phyloP scores from a whole-genome alignment of 805 yeast genomes.

The Lachancea sp. region DNA sequence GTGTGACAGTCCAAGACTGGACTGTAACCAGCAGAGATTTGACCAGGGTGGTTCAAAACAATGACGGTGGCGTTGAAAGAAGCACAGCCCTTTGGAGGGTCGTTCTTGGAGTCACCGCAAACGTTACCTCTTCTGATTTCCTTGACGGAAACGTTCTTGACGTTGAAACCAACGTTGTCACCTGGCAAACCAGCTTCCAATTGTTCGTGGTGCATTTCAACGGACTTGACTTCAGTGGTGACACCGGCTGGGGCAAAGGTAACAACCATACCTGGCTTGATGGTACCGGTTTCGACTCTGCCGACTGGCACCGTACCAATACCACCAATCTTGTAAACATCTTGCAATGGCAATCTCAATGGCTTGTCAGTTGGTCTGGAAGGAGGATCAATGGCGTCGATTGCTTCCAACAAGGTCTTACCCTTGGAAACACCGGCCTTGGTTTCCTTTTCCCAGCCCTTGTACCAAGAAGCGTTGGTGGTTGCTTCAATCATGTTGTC shows the following conservation, averaged over 20 bases:
- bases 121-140: conserved; percentile 92
- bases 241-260: conserved; percentile 88
- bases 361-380: conserved; percentile 79
- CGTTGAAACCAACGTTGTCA: conserved; percentile 88
- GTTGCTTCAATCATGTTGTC: conserved; percentile 87
- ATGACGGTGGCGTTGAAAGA: conserved; percentile 84
- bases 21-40: conserved; percentile 83
- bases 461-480: conserved; percentile 79
- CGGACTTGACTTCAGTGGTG: conserved; percentile 85
- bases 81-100: conserved; percentile 73
- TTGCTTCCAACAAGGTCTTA: conserved; percentile 78
- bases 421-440: conserved; percentile 65
- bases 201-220: conserved; percentile 83
- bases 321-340: conserved; percentile 91
- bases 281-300: conserved; percentile 88
- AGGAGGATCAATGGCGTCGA: conserved; percentile 78
- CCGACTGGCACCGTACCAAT: conserved; percentile 91
- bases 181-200: conserved; percentile 78
- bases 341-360: conserved; percentile 84
- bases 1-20: conserved; percentile 92
- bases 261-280: conserved; percentile 88
- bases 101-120: conserved; percentile 84
- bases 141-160: conserved; percentile 84
- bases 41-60: conserved; percentile 89
- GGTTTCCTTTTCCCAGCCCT: conserved; percentile 80